These are phyloP conservation scores for Tetrastigma voinierianum DNA, from an alignment of 164 flowering plant species.

Conservation along the genomic window DNA sequence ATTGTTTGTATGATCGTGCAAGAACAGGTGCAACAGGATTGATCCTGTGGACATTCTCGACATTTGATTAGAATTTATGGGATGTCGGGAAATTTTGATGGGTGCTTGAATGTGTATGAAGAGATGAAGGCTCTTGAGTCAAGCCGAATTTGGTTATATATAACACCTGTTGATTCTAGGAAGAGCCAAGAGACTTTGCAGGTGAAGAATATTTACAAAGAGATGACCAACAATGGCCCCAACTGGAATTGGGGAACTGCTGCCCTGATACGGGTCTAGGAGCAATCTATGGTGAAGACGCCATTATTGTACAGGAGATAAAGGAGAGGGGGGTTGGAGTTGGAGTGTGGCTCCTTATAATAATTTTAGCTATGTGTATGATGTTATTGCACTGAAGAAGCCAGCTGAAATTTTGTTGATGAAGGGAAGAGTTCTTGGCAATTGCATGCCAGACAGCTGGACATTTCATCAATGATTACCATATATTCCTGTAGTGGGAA, in stretches of 20 bases:
- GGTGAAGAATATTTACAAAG: constrained; percentile 57
- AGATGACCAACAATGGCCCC: constrained; percentile 56
- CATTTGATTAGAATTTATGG: constrained; percentile 74
- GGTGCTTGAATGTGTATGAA: constrained; percentile 85
- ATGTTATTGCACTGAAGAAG: constrained; percentile 63
- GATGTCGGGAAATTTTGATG: constrained; percentile 69
- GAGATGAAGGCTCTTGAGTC: constrained; percentile 86
- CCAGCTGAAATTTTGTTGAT: constrained; percentile 63
- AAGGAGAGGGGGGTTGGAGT: constrained; percentile 67
- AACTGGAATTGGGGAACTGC: constrained; percentile 64
- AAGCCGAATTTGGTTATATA: constrained; percentile 64
- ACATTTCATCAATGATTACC: constrained; percentile 78
- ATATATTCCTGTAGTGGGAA: constrained; percentile 73
- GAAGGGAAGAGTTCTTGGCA: constrained; percentile 66
- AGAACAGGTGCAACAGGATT: constrained; percentile 76
- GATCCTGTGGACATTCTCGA: constrained; percentile 69
- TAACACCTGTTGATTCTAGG: constrained; percentile 88
- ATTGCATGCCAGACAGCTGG: constrained; percentile 80
- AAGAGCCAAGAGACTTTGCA: constrained; percentile 88
- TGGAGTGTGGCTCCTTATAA: constrained; percentile 66
- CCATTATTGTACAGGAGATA: constrained; percentile 74
- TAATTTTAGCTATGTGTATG: constrained; percentile 80
- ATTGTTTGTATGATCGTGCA: constrained; percentile 78
- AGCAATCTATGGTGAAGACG: constrained; percentile 73
- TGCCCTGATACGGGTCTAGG: constrained; percentile 67